Base-by-base conservation (phyloP, 371 early-diverging fungal genomes). In the Choanephora cucurbitarum region DNA sequence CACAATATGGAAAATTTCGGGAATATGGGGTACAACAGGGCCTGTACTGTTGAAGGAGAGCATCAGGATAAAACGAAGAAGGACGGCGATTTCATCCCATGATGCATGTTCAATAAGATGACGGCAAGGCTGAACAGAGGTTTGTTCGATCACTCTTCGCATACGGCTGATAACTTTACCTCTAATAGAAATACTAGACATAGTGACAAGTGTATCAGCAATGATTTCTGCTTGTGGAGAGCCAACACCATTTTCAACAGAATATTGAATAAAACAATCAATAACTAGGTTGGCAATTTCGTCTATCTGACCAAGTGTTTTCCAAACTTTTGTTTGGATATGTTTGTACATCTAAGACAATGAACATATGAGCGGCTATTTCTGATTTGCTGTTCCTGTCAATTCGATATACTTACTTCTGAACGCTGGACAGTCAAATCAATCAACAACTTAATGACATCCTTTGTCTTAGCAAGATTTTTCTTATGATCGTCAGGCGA, bases 1-100 rank as follows among this genome's bases (percentile, higher is more conserved):
- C 1, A 93, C 83, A 54, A 93, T 80, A 57, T 94, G 92, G 56
- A 90, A 91, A 19, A 94, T 69, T 55, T 97, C 96, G 0, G 96
- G 91, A 44, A 94, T 75, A 64, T 88, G 91, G 0, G 90, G 88
- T 57, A 89, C 68, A 7, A 72, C 69, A 15, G 69, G 75, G 22
- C 84, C 75, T 13, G 78, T 72, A 59, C 92, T 91, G 59, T 91
- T 91, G 77, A 96, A 97, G 7, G 93, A 92, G 28, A 94, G 72
- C 80, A 94, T 92, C 52, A 95, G 74, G 39, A 89, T 80, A 70
- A 94, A 90, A 7, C 96, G 86, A 44, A 93, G 72, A 31, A 96
- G 75, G 10, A 92, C 89, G 0, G 91, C 89, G 55, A 97, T 92
- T 63, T 95, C 92, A 5, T 84, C 75, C 95, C 95, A 96, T 17